Base-by-base conservation (phyloP, 352 stramenopile genomes). In the Phytophthora pinifolia region DNA sequence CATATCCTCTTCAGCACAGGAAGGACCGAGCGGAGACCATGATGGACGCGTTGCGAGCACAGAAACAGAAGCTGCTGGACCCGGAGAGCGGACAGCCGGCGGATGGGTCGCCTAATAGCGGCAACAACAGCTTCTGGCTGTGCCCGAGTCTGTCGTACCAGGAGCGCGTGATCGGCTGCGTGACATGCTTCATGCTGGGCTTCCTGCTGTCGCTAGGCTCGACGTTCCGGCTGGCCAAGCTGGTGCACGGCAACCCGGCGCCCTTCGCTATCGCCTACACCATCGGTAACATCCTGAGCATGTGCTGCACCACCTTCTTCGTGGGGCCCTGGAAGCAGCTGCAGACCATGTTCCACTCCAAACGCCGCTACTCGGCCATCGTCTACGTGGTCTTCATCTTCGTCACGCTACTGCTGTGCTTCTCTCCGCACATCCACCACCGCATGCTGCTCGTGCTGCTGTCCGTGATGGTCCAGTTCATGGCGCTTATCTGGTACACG, bases 251-350 rank as follows among this genome's bases (percentile, higher is more conserved):
- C 17, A 86, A 92, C 39, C 86, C 86, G 2, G 83, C 72, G 4
- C 86, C 86, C 2, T 96, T 96, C 49, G 85, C 86, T 1, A 79
- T 92, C 43, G 81, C 77, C 44, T 96, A 94, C 62, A 94, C 83
- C 2, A 80, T 96, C 32, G 86, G 86, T 20, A 96, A 96, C 55
- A 32, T 94, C 14, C 59, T 96, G 9, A 89, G 81, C 39, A 67
- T 96, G n/a, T 58, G 72, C 34, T 89, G 70, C 34, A 89, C 86
- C 13, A 91, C 79, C 47, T 94, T 96, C 66, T 96, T 94, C 55
- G 80, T 92, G 15, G 86, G 86, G 0, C 86, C 86, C 14, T 82
- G 65, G 67, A 88, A 89, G 50, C 86, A 96, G 54, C 10, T 86
- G 31, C 63, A 92, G 65, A 89, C 69, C 13, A 96, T 96, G 86